Evolutionary conservation across 495 filamentous ascomycete species (phyloP).

Genomic region (Penicillium paradoxum): DNA sequence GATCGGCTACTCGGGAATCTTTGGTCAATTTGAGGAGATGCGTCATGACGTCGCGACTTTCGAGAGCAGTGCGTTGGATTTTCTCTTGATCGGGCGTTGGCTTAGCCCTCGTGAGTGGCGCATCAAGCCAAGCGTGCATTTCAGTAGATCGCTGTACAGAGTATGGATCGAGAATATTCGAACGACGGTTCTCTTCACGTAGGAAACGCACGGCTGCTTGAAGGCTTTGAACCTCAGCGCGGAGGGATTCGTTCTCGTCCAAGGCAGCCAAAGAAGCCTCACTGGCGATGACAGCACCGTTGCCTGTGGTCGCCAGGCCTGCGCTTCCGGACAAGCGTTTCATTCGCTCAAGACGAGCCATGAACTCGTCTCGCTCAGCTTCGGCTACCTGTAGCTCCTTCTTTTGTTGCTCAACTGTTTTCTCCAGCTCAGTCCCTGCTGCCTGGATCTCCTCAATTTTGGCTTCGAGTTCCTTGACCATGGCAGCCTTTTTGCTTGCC

Average conservation of each 20-base stretch:
- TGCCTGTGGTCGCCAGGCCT: constrained; percentile 39
- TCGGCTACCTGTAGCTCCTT: constrained; percentile 50
- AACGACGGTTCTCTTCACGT: constrained; percentile 68
- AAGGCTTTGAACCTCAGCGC: constrained; percentile 62
- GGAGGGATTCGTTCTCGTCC: constrained; percentile 69
- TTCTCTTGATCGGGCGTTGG: constrained; percentile 49
- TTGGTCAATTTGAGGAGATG: constrained; percentile 67
- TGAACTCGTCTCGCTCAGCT: constrained; percentile 66
- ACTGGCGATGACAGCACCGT: constrained; percentile 41
- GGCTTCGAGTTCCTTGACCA: constrained; percentile 47
- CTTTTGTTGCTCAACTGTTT: constrained; percentile 33
- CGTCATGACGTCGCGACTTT: constrained; percentile 64
- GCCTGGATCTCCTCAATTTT: constrained; percentile 61
- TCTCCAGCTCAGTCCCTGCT: constrained; percentile 30
- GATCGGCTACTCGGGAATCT: constrained; percentile 53
- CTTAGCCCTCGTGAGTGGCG: constrained; percentile 51
- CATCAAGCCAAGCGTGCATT: constrained; percentile 55
- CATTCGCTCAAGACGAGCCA: constrained; percentile 59
- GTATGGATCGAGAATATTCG: constrained; percentile 56
- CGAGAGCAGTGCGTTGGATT: constrained; percentile 54
- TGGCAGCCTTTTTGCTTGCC: constrained; percentile 46
- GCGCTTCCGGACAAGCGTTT: constrained; percentile 46
- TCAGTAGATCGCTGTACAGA: constrained; percentile 50
- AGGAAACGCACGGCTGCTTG: constrained; percentile 74
- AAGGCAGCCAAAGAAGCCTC: constrained; percentile 53